phyloP scores from a whole-genome alignment of 2,329 filamentous ascomycete species.

The Diaporthe destruens region DNA sequence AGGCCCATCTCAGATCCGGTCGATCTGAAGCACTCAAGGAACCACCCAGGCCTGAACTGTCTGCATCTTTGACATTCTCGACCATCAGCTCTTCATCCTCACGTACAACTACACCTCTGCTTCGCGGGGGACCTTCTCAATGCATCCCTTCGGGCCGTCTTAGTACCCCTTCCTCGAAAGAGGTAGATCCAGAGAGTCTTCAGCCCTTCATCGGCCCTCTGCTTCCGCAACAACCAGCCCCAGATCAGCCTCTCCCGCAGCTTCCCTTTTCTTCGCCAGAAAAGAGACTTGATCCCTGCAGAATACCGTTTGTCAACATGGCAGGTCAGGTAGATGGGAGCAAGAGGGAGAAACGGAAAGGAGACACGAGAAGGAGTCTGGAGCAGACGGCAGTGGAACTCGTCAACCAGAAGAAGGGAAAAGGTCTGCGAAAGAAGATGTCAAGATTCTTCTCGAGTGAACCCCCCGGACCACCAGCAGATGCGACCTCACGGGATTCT shows the following conservation, averaged over 20 bases:
- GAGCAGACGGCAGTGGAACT: neutral
- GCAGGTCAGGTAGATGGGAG: neutral
- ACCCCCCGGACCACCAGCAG: slow-evolving; percentile 4
- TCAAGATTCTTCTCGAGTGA: slow-evolving; percentile 35
- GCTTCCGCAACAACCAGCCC: slow-evolving; percentile 28
- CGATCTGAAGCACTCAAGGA: neutral
- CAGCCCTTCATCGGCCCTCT: slow-evolving; percentile 33
- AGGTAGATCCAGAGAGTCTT: slow-evolving; percentile 13
- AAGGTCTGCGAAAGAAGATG: slow-evolving; percentile 37
- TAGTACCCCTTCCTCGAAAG: neutral
- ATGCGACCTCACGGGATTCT: slow-evolving; percentile 32
- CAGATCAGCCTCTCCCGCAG: slow-evolving; percentile 23
- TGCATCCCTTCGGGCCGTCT: slow-evolving; percentile 23
- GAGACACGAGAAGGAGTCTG: neutral
- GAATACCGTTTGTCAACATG: neutral
- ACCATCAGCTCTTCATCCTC: slow-evolving; percentile 18
- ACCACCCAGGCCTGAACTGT: neutral
- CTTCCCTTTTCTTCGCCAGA: slow-evolving; percentile 18
- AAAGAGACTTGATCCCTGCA: neutral
- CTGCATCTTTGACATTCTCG: slow-evolving; percentile 5
- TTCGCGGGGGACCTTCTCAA: neutral
- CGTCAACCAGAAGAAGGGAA: slow-evolving; percentile 16
- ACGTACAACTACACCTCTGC: slow-evolving; percentile 12
- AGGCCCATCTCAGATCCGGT: neutral
- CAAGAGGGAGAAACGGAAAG: neutral